A percentile compares a stretch with the other conserved stretches of the same genome.
phyloP scores from a whole-genome alignment of 202 grass and related monocot species.

The Hordeum pubiflorum region DNA sequence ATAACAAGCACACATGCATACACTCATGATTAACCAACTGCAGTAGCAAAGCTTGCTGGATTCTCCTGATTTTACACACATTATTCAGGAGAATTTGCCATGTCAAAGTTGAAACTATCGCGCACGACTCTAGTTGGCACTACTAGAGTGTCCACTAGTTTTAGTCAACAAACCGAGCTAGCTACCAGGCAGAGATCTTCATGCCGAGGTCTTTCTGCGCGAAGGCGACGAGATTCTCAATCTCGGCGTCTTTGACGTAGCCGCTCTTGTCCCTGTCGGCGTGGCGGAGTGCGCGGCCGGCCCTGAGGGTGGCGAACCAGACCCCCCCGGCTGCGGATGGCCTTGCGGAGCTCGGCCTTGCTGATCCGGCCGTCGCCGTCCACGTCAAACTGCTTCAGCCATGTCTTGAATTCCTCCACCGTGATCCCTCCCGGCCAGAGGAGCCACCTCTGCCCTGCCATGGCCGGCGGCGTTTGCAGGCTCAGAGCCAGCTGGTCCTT shows the following conservation, averaged over 20 bases:
- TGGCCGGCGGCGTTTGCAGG: not conserved
- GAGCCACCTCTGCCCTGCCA: conserved; percentile 37
- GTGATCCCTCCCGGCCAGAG: conserved; percentile 20
- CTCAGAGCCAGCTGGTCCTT: not conserved
- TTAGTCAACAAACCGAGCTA: not conserved
- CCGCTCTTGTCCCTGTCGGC: conserved; percentile 51
- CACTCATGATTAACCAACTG: not conserved
- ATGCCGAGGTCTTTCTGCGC: conserved; percentile 54
- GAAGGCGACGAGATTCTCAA: conserved; percentile 61
- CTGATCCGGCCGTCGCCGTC: conserved; percentile 63
- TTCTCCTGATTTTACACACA: not conserved
- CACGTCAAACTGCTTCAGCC: conserved; percentile 65
- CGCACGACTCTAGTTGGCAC: not conserved
- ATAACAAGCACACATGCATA: not conserved
- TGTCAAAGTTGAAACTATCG: not conserved
- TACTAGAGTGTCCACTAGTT: not conserved
- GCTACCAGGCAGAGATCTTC: conserved; percentile 43
- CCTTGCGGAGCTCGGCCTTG: conserved; percentile 51
- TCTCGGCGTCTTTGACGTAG: conserved; percentile 49
- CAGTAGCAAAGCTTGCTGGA: not conserved
- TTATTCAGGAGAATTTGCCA: not conserved
- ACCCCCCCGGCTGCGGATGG: conserved; percentile 38
- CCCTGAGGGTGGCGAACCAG: conserved; percentile 41
- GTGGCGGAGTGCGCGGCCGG: conserved; percentile 10
- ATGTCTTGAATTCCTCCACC: conserved; percentile 63